Evolutionary conservation across 306 rosid species (phyloP).

Genomic region (Dalbergia cochinchinensis): DNA sequence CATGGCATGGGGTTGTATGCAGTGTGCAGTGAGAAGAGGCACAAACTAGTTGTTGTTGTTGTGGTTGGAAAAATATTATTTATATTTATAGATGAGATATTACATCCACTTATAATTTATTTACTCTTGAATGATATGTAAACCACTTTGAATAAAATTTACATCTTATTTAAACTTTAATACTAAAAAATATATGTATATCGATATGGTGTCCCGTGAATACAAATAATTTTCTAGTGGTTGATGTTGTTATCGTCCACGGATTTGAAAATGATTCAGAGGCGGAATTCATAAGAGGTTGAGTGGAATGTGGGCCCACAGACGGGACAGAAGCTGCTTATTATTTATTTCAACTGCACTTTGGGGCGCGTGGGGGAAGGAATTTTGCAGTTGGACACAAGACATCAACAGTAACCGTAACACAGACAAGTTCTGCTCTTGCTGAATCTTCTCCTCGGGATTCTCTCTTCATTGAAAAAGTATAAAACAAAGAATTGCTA

Average conservation of each 20-base stretch:
- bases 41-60: too few relatives aligned
- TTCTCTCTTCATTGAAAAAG: constrained; percentile 35
- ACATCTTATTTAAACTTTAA: too few relatives aligned
- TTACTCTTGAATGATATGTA: too few relatives aligned
- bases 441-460: constrained; percentile 53
- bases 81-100: too few relatives aligned
- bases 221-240: too few relatives aligned
- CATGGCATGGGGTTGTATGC: background rate
- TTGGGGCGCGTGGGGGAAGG: constrained; percentile 50
- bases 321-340: constrained; percentile 23
- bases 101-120: too few relatives aligned
- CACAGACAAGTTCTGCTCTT: constrained; percentile 35
- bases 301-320: constrained; percentile 56
- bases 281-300: constrained; percentile 34
- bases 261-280: constrained; percentile 45
- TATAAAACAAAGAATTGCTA: background rate
- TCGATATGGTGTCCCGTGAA: too few relatives aligned
- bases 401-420: constrained; percentile 15
- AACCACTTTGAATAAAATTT: too few relatives aligned
- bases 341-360: background rate
- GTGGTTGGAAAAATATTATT: too few relatives aligned
- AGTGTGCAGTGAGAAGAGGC: background rate
- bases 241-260: background rate
- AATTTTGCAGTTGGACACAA: constrained; percentile 16
- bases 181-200: too few relatives aligned